A percentile compares a stretch with the other conserved stretches of the same genome.
phyloP scores from a whole-genome alignment of 2,329 filamentous ascomycete genomes.

The Botrytis aclada region DNA sequence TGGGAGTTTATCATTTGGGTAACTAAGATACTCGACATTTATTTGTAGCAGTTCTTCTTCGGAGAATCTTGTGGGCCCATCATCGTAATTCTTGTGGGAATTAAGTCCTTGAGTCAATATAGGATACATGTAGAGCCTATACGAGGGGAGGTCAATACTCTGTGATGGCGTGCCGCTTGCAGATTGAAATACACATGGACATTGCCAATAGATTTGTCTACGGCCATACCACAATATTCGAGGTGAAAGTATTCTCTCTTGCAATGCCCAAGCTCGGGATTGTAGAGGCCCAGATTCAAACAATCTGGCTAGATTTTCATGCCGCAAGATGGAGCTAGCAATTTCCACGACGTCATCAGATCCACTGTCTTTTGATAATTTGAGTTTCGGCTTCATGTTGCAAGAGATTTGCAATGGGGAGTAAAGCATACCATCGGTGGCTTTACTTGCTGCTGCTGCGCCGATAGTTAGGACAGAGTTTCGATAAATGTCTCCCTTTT shows the following conservation, averaged over 20 bases:
- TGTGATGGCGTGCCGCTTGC: background rate
- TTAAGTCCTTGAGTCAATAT: background rate
- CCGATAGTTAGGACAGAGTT: background rate
- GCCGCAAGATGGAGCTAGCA: accelerated
- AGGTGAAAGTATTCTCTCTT: background rate
- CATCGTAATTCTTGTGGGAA: background rate
- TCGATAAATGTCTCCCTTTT: background rate
- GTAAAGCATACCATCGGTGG: background rate
- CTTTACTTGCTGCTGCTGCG: background rate
- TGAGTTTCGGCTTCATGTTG: background rate
- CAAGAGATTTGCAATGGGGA: accelerated
- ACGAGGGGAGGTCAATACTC: accelerated
- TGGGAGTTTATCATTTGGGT: background rate
- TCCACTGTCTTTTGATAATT: background rate
- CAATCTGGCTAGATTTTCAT: accelerated
- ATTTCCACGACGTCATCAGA: background rate
- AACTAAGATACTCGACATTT: background rate
- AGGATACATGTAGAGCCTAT: accelerated
- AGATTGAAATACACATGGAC: background rate
- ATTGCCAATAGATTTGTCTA: background rate
- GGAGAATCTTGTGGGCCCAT: background rate
- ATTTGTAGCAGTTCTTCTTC: background rate
- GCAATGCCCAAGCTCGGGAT: background rate
- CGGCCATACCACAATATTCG: background rate
- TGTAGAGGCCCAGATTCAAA: background rate